phyloP scores from a whole-genome alignment of 306 rosid species.

The Dalbergia oliveri region DNA sequence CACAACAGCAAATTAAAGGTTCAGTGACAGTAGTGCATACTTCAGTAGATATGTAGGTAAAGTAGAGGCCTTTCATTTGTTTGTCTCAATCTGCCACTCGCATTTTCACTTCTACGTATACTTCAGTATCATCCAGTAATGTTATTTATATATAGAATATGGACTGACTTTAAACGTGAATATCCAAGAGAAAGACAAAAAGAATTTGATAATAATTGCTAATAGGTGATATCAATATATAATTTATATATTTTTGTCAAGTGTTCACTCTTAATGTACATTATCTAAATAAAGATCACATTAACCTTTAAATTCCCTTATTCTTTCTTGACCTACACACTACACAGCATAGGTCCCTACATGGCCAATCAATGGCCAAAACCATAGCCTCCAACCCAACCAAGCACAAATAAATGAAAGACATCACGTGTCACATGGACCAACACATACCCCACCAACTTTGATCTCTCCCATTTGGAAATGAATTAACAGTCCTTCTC shows the following conservation, averaged over 20 bases:
- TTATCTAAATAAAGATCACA: too few species aligned
- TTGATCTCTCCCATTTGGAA: slow-evolving; percentile 43
- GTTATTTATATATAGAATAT: too few species aligned
- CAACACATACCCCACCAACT: slow-evolving; percentile 68
- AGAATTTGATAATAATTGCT: too few species aligned
- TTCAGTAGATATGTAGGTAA: slow-evolving; percentile 45
- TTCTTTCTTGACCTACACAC: slow-evolving; percentile 42
- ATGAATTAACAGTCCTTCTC: slow-evolving; percentile 68
- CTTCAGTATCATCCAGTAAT: too few species aligned
- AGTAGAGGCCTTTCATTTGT: slow-evolving; percentile 51
- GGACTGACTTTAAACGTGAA: too few species aligned
- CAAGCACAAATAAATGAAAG: slow-evolving; percentile 57
- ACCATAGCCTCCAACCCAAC: slow-evolving; percentile 44
- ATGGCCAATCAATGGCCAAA: slow-evolving; percentile 54
- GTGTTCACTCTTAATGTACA: too few species aligned
- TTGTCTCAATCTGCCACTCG: slow-evolving; percentile 46
- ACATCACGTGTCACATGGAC: slow-evolving; percentile 84
- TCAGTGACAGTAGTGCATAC: slow-evolving; percentile 32
- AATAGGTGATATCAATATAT: too few species aligned
- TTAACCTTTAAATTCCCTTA: not conserved
- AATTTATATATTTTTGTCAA: too few species aligned
- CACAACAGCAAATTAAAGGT: slow-evolving; percentile 32
- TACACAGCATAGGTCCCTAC: slow-evolving; percentile 49
- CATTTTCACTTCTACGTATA: slow-evolving; percentile 19
- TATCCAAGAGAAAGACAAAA: too few species aligned